A percentile compares a stretch with the other conserved stretches of the same genome.
Evolutionary conservation across 208 protist species (phyloP).

Genomic region (Porcisia hertigi): DNA sequence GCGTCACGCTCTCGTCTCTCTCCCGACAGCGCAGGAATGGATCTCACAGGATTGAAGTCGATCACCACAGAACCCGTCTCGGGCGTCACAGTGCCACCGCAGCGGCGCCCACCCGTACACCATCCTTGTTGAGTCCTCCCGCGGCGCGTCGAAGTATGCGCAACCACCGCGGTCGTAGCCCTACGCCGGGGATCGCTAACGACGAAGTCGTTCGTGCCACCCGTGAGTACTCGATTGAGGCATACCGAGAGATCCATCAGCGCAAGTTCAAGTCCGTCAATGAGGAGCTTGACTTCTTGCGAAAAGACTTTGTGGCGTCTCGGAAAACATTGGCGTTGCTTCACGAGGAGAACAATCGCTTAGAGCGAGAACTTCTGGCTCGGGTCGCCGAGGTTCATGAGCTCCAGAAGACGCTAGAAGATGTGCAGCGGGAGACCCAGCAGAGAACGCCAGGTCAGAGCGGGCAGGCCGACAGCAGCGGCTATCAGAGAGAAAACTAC

Average conservation of each 20-base stretch:
- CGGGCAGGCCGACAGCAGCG: neutral
- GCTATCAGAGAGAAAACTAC: neutral
- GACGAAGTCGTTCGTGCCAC: conserved; percentile 28
- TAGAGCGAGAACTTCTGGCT: conserved; percentile 44
- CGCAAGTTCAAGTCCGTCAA: conserved; percentile 54
- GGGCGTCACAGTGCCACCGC: conserved; percentile 11
- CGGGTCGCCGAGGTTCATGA: conserved; percentile 39
- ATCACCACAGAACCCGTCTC: neutral
- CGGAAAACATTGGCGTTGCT: conserved; percentile 56
- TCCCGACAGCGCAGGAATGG: conserved; percentile 1
- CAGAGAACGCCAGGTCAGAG: neutral
- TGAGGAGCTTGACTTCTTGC: conserved; percentile 76
- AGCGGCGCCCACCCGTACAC: neutral
- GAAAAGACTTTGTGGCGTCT: conserved; percentile 52
- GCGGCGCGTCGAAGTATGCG: neutral
- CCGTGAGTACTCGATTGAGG: conserved; percentile 41
- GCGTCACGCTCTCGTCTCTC: neutral
- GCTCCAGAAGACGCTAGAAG: conserved; percentile 23
- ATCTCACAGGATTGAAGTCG: neutral
- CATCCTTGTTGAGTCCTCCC: neutral
- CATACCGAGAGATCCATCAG: conserved; percentile 55
- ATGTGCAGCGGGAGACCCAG: conserved; percentile 6
- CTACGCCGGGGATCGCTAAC: conserved; percentile 10
- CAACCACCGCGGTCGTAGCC: conserved; percentile 3
- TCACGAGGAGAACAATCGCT: conserved; percentile 51